Evolutionary conservation across 2,329 filamentous ascomycete species (phyloP), one percentile per base, ranked within the genome.

Genomic region (Ceratocystis alfenasii): DNA sequence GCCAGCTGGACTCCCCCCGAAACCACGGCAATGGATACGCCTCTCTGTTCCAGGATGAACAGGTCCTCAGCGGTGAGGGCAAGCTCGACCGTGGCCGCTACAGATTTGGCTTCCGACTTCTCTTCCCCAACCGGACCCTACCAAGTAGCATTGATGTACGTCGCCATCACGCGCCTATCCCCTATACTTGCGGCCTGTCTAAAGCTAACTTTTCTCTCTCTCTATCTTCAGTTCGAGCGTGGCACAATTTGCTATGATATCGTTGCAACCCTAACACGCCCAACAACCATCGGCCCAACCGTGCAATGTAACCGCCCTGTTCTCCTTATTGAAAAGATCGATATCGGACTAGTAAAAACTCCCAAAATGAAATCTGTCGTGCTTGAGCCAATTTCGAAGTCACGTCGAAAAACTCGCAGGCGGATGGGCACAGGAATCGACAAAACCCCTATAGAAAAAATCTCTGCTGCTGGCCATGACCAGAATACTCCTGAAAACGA

Each of bases 131-230:
- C 62, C 82, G 84, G 70, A 83, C 82, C 4, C 76, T 94, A 67
- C 89, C 89, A n/a, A 96, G 90, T 75, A 96, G 93, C 74, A 93
- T 99, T 72, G 92, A 95, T 77, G 93, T 96, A 82, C 73, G 89
- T 79, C 61, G 30, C 48, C 17, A 36, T 46, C 28, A 48, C 36
- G 53, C 48, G 2, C 22, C 46, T 44, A 50, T 30, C 28, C 50
- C 25, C 28, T 48, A 17, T 48, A 48, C 45, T 48, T 20, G 5
- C 17, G 5, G 15, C 45, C 46, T 50, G 20, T 36, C 28, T 22
- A 45, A 60, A 28, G 28, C 46, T 60, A 55, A 64, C 50, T 12
- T 33, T 53, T 28, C 28, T 12, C 33, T 22, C 25, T 22, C n/a
- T 67, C 25, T 65, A 50, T 10, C 30, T 66, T 36, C 75, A 97